Base-by-base conservation (phyloP, 2,329 filamentous ascomycete genomes). In the Zasmidium citrigriseum region DNA sequence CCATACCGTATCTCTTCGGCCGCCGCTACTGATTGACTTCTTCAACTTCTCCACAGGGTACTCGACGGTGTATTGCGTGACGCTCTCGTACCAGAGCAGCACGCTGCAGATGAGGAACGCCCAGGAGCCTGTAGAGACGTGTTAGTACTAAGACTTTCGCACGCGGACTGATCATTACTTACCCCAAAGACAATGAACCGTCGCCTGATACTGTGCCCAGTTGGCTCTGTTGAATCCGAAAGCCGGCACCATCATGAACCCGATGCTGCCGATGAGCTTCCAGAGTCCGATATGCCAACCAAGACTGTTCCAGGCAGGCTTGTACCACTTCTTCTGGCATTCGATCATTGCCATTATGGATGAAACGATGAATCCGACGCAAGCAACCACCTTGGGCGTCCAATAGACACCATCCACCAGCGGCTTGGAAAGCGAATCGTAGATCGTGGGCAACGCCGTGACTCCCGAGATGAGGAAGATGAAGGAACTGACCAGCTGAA, bases 11-110 rank as follows among this genome's bases (percentile, higher is more conserved):
- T 41, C 34, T 16, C 34, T 11, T 4, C 34, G 34, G 14, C 34
- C 34, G 14, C n/a, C n/a, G n/a, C n/a, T n/a, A n/a, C 16, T n/a
- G 34, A 41, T 41, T 16, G 14, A 4, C 18, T 41, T 41, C 34
- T 41, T 41, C 7, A 41, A n/a, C 4, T 41, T 16, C 14, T 41
- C 5, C 34, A 41, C 34, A n/a, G 34, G 34, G 16, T 41, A 41
- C 5, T 41, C 7, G 7, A 41, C 34, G 16, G 34, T 41, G 16
- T 41, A 41, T n/a, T 41, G 34, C 16, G 21, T 49, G 47, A 51
- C 11, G 53, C 59, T 63, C 55, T 72, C 69, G 49, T 70, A 72
- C 64, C 60, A 64, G 46, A 70, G 68, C 2, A 70, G 51, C 10
- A 60, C 29, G 44, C 64, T 67, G 3, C 64, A 68, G 20, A 70